Conservation (phyloP, 345 rosid species). For the Linum tenue region DNA sequence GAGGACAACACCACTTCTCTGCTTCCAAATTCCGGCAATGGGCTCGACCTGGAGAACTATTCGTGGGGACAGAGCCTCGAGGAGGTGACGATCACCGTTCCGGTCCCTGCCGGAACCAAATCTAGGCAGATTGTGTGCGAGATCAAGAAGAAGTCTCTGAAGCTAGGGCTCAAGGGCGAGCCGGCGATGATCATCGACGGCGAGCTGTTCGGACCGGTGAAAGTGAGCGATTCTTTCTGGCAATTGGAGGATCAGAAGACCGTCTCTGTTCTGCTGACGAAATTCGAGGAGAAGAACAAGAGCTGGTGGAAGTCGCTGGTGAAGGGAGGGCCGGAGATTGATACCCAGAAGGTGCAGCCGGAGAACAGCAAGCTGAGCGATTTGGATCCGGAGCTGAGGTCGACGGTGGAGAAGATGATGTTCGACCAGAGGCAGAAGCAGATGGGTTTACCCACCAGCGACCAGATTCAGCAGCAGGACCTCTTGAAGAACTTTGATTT, state of each 20-base stretch:
- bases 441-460: constrained; percentile 21
- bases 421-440: constrained; percentile 23
- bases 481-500: constrained; percentile 12
- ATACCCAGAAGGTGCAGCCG: constrained; percentile 10
- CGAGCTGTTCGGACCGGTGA: too few species aligned
- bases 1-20: constrained; percentile 1
- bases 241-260: neutral
- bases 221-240: too few species aligned
- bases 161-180: constrained; percentile 18
- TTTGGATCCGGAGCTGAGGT: constrained; percentile 15
- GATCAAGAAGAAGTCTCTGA: constrained; percentile 17
- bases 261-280: constrained; percentile 20
- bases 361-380: constrained; percentile 20
- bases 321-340: too few species aligned
- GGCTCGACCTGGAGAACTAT: constrained; percentile 26
- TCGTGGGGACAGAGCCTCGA: constrained; percentile 22
- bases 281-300: constrained; percentile 2
- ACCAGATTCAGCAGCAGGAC: neutral
- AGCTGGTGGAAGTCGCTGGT: constrained; percentile 25
- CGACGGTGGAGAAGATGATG: constrained; percentile 23
- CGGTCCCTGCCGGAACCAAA: constrained; percentile 13
- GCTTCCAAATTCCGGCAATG: constrained; percentile 22
- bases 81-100: too few species aligned
- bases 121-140: constrained; percentile 15
- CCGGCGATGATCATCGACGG: neutral